Evolutionary conservation across 208 protist species (phyloP).

Genomic region (Balamuthia mandrillaris): DNA sequence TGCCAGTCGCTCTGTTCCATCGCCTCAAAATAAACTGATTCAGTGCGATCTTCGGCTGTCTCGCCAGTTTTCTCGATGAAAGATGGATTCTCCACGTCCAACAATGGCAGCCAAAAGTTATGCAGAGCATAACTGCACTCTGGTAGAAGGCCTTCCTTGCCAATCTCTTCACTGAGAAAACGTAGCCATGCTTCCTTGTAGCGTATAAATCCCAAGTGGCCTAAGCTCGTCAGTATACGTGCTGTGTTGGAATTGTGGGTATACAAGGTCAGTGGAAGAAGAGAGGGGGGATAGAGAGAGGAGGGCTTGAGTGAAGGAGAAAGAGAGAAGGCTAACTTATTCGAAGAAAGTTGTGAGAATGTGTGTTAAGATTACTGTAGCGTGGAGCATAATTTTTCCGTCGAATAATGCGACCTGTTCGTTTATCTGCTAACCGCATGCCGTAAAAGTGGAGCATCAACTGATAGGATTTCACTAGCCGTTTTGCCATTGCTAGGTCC

Average conservation of each 20-base stretch:
- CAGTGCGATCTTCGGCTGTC: neutral
- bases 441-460: conserved; percentile 17
- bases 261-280: no score
- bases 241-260: neutral
- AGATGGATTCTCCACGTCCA: neutral
- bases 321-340: neutral
- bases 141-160: neutral
- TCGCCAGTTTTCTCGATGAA: conserved; percentile 31
- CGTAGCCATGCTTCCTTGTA: neutral
- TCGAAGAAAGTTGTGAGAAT: conserved; percentile 1
- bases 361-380: neutral
- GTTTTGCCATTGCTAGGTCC: neutral
- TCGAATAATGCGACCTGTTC: neutral
- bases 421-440: neutral
- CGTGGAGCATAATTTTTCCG: neutral
- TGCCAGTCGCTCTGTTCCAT: neutral
- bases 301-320: neutral
- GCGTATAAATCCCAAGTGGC: neutral
- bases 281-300: neutral
- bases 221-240: conserved; percentile 14
- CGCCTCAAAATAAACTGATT: neutral
- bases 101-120: neutral
- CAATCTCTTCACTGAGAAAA: neutral
- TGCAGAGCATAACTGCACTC: neutral
- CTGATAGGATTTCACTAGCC: conserved; percentile 11